Base-by-base conservation (phyloP, 345 rosid species). In the Gossypium arboreum region DNA sequence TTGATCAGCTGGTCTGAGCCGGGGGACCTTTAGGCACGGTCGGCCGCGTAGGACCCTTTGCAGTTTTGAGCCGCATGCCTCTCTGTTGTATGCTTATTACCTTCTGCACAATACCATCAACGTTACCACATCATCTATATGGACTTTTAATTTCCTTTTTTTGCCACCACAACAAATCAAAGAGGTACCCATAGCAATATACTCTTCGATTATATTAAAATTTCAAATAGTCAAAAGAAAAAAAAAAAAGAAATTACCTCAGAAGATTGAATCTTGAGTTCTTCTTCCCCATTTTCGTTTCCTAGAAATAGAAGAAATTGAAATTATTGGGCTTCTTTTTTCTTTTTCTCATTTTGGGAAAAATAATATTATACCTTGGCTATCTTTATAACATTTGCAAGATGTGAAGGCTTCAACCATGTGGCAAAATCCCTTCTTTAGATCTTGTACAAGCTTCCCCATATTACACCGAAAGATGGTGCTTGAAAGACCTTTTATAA, bases 391-490 rank as follows among this genome's bases (percentile, higher is more conserved):
- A 29, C 16, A 20, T 61, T 24, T 72, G 72, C 55, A 54, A 13
- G 73, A 76, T 57, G 39, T 75, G 20, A 70, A 52, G 70, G 72
- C 41, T 70, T 73, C 82, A 48, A 79, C 13, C 15, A 82, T 11
- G 3, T 27, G 20, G 54, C 70, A 27, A 71, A 73, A 69, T 58
- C 78, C 27, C 43, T 70, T 41, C 76, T 82, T 79, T 75, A 82
- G 85, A 79, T 67, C 79, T 72, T 73, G 75, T 34, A 58, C 81
- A 52, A 78, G 54, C 54, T 78, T 78, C 71, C 51, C 51, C 69
- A 43, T 65, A 9, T 64, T 34, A 51, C 18, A 16, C 56, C n/a
- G 2, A 51, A 51, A 13, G 29, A 11, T 16, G 43, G 12, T 60
- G 16, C 22, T 17, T 1, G 9, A 54, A 4, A 17, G 18, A 44